phyloP scores from a whole-genome alignment of 2,329 filamentous ascomycete species.

The Penicillium sp. region DNA sequence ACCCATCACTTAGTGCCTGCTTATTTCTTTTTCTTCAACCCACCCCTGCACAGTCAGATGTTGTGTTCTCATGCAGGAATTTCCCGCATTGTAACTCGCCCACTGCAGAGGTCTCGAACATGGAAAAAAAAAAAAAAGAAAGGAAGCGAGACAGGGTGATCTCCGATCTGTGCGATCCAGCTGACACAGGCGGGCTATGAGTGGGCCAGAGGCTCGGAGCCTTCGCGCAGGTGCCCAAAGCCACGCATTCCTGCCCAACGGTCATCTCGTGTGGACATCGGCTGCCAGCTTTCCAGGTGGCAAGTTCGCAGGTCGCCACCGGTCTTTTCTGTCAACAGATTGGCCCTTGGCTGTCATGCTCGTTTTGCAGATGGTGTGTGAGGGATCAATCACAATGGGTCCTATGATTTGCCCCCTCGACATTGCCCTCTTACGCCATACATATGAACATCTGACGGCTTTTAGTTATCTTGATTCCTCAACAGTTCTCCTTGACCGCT shows the following conservation, averaged over 20 bases:
- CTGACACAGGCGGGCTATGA: constrained; percentile 21
- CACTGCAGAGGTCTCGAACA: constrained; percentile 6
- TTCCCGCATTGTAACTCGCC: not conserved
- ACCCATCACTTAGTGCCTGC: not conserved
- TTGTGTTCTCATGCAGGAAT: constrained; percentile 6
- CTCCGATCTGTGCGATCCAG: constrained; percentile 18
- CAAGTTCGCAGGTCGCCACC: constrained; percentile 15
- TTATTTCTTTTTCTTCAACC: constrained; percentile 4
- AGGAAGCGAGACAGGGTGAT: constrained; percentile 9
- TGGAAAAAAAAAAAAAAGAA: constrained; percentile 6
- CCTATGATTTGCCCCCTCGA: not conserved
- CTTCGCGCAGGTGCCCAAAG: constrained; percentile 32
- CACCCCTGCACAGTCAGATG: not conserved
- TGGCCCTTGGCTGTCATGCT: constrained; percentile 4
- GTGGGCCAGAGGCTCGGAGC: constrained; percentile 12
- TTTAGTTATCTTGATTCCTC: not conserved
- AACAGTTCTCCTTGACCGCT: constrained; percentile 11
- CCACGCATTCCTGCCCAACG: constrained; percentile 42
- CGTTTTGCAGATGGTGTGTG: constrained; percentile 5
- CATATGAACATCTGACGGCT: constrained; percentile 4
- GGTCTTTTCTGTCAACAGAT: constrained; percentile 13
- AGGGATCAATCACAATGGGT: constrained; percentile 7
- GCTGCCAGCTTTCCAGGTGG: constrained; percentile 14
- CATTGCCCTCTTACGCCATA: not conserved
- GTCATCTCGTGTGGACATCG: constrained; percentile 9